Conservation (phyloP, 1,284 basidiomycete species). For the Pseudozyma tsukubaensis region DNA sequence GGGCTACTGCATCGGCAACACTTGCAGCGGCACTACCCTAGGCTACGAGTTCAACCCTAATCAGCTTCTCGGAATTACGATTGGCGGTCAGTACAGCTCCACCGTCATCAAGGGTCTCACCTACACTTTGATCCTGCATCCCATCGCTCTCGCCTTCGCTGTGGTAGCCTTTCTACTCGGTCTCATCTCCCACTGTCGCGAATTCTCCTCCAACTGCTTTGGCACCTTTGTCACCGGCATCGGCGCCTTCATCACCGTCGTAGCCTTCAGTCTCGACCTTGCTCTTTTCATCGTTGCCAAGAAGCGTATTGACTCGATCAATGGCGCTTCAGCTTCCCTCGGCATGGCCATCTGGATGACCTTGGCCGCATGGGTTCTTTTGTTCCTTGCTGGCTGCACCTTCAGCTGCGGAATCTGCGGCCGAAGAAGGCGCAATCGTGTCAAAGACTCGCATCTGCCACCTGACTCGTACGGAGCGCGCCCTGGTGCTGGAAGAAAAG, state of each 20-base stretch:
- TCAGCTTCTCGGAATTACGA: slow-evolving; percentile 53
- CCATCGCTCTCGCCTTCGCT: slow-evolving; percentile 51
- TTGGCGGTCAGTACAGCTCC: slow-evolving; percentile 48
- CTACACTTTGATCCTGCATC: slow-evolving; percentile 62
- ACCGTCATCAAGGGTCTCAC: slow-evolving; percentile 61
- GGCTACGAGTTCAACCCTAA: slow-evolving; percentile 61
- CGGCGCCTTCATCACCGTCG: slow-evolving; percentile 50
- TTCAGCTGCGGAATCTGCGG: slow-evolving; percentile 60
- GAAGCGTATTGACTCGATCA: slow-evolving; percentile 59
- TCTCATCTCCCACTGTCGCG: slow-evolving; percentile 57
- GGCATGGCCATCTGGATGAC: slow-evolving; percentile 63
- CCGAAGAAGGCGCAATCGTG: slow-evolving; percentile 40
- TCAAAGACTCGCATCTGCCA: slow-evolving; percentile 45
- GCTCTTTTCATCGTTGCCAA: slow-evolving; percentile 63
- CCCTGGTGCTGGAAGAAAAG: slow-evolving; percentile 18
- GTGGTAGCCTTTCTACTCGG: slow-evolving; percentile 54
- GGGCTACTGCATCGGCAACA: slow-evolving; percentile 55
- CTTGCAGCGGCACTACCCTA: slow-evolving; percentile 49
- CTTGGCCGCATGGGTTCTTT: slow-evolving; percentile 59
- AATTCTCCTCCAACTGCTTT: slow-evolving; percentile 49
- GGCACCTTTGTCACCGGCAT: slow-evolving; percentile 55
- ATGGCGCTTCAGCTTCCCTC: slow-evolving; percentile 52
- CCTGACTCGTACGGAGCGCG: slow-evolving; percentile 42
- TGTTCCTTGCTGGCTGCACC: slow-evolving; percentile 54
- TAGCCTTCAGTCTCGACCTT: slow-evolving; percentile 61